Evolutionary conservation across 139 green algal genomes (phyloP), one percentile per base, ranked within the genome.

Genomic region (Tetradesmus lagerheimii): DNA sequence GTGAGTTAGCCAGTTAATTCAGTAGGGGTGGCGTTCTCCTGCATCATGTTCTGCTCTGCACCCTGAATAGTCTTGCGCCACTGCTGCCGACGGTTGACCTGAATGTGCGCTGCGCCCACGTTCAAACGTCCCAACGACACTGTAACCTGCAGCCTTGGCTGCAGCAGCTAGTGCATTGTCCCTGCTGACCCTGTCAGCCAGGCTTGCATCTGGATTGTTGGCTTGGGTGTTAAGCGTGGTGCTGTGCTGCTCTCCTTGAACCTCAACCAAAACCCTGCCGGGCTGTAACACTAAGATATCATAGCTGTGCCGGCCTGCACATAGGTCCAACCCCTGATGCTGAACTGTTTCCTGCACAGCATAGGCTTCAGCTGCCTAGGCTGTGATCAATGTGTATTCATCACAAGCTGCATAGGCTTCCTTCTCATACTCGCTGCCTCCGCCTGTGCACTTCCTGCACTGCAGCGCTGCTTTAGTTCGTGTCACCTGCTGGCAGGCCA

Each of bases 161-260:
- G 35, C 75, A 47, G 75, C 75, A n/a, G 75, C 75, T 27, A 82
- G 34, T 82, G 75, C 75, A 18, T 50, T 9, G 29, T 82, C 75
- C 75, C 34, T 82, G 75, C 20, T n/a, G 25, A 39, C 75, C 34
- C 34, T 82, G 20, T 82, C 75, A 47, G 35, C 75, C 34, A 82
- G 75, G 31, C 34, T 45, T 43, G 20, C 34, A n/a, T 53, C 75
- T 41, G 20, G 16, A 82, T 45, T 53, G 75, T 82, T 43, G 15
- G 38, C 34, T 35, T 82, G 75, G 15, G 75, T 82, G 75, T 82
- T 82, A 8, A 47, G 31, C 75, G 53, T 82, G 75, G 4, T 82
- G 34, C 25, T 39, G 75, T 82, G 75, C 34, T 82, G 75, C 75
- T 82, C 75, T 20, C 75, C 75, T 66, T 82, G 75, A 29, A 82